Base-by-base conservation (phyloP, 768 basidiomycete genomes). In the Hypsizygus marmoreus region DNA sequence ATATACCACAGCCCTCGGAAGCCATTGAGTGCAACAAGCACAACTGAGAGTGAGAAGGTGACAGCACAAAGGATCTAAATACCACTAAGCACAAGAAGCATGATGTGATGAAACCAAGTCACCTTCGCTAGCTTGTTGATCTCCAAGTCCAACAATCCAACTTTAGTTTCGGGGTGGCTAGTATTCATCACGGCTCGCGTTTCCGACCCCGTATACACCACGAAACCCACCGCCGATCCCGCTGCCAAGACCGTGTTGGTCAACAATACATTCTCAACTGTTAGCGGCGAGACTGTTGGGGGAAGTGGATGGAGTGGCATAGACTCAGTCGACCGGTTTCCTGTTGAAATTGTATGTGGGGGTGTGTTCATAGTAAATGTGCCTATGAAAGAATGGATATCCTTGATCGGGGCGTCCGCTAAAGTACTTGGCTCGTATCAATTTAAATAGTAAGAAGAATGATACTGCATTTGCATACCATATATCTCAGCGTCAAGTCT, bases 181-280 rank as follows among this genome's bases (percentile, higher is more conserved):
- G 97, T 99, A 56, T 99, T 99, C 92, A 99, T 93, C 17, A 97
- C 95, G 1, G 97, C 97, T 44, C 97, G 76, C 6, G 95, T 98
- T 65, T 99, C 95, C 0, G 85, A 69, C 0, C 97, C 97, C 2
- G 97, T 98, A 63, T 97, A 99, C 3, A 97, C 77, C 16, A 99
- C 84, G 44, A 98, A 85, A 3, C 95, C 94, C 29, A 98, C 80
- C 0, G 91, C 94, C 17, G 86, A 86, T 1, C 95, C 97, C 0
- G 97, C 92, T 14, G 97, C 95, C 23, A 99, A 77, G 3, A 99
- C 97, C 0, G 97, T 98, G 63, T 98, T 98, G 0, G 95, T 80
- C 95, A 97, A 99, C 4, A 99, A 75, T 30, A 95, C 78, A 65
- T 98, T 97, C 64, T 98, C 95, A 0, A 91, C 93, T 1, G 91